Base-by-base conservation (phyloP, 2,329 filamentous ascomycete genomes). In the Fusarium sp. region DNA sequence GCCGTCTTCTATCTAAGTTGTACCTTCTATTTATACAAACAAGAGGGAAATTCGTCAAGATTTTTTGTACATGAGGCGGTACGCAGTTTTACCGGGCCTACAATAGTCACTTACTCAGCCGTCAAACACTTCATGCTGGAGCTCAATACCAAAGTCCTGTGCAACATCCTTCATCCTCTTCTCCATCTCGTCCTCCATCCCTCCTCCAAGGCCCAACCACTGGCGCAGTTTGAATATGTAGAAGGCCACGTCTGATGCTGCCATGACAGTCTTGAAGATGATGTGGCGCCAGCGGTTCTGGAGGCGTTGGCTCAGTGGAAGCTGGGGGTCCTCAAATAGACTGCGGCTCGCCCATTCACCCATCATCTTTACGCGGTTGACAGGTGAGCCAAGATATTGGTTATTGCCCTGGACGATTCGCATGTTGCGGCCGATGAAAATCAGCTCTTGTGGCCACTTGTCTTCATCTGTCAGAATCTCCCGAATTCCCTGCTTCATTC, bases 131-230 rank as follows among this genome's bases (percentile, higher is more conserved):
- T 90, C 88, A 77, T 96, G 93, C 76, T 97, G 91, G 69, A 98
- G 80, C 78, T 98, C 94, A 5, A 98, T 88, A 0, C 96, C 96
- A 80, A 96, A 94, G 71, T 96, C 94, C 76, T 91, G 93, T 2
- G 94, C 95, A 84, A 97, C 92, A 58, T 85, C 87, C 79, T 87
- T 90, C 94, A 98, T 96, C 71, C 91, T 87, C 75, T 87, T 86
- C 82, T 98, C 96, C 64, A 98, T 89, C 76, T 95, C 93, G 75
- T 97, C 95, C 77, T 98, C 96, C 91, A 98, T 96, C 0, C 94
- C 94, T 11, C 89, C 85, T 0, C 94, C 93, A 4, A 89, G 78
- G 0, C 92, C 92, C 14, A 97, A 75, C 76, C 87, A 86, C 80
- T 98, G 94, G 69, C 88, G 86, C 9, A 96, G 49, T 80, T 91